Base-by-base conservation (phyloP, 2,329 filamentous ascomycete genomes). In the Exserohilum turcica region DNA sequence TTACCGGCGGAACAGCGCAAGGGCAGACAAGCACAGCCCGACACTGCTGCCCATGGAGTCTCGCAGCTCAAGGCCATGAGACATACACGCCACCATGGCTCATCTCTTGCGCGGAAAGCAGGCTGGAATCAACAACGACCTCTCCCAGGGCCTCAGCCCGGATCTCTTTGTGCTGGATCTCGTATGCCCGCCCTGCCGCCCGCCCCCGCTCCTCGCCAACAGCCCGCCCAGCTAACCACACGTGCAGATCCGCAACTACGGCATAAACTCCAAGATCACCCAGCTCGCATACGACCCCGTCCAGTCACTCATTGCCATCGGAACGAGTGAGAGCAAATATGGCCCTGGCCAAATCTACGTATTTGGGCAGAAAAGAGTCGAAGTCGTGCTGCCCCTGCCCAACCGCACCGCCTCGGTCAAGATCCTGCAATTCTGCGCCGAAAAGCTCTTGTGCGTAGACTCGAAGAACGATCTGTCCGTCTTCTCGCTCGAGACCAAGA, bases 71-170 rank as follows among this genome's bases (percentile, higher is more conserved):
- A 55, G 68, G 66, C 63, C 57, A 72, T 72, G 71, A 70, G 38
- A 63, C 56, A 58, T 54, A 44, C 57, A 45, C 56, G 35, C 48
- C 68, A 66, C 51, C 52, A 97, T 97, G 92, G 86, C 92, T 49
- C 86, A 89, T 66, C 93, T 97, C 73, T 79, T 99, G 59, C 84
- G 94, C 73, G 89, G 90, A 66, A 97, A 96, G 82, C 94, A 97
- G 82, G 86, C 91, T 52, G 94, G 94, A 68, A 89, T 99, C 66
- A 89, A 92, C 73, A 90, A 88, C 76, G 94, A 97, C 78, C 83
- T 99, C 62, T 96, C 92, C 46, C 86, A 87, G 15, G 89, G 88
- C 62, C 86, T 97, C 59, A 81, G 85, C 15, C 84, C 91, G 32
- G 89, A 91, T 57, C 78, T 90, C 12, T 96, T 97, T 72, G 80